Base-by-base conservation (phyloP, 2,329 filamentous ascomycete species). In the Curvularia hawaiiensis region DNA sequence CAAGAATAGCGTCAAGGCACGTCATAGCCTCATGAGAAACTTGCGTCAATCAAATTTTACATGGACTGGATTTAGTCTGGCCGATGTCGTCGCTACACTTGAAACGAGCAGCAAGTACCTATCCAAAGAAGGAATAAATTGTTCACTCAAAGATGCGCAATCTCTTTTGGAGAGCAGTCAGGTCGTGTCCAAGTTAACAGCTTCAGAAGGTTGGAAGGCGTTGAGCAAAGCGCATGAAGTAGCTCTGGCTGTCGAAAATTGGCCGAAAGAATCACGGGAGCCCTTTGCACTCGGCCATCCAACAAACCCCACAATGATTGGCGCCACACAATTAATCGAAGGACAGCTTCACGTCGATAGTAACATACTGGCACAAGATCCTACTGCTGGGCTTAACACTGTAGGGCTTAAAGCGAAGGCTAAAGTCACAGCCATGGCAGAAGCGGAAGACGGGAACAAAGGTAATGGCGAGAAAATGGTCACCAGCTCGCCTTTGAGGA, bases 1-100 rank as follows among this genome's bases (percentile, higher is more conserved):
- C 66, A 84, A 85, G 0, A 86, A 84, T 12, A 93, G 93, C 66
- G 79, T 84, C 30, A 88, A 87, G 60, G 82, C 83, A 39, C 79
- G 96, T 12, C 78, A 88, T 26, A 81, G 85, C 52, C 79, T 96
- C 2, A 88, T 96, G 4, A 84, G 83, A 54, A 97, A 97, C 68
- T 75, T 97, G 44, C 86, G 91, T 18, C 90, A 95, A 69, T 88
- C 91, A 7, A 91, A 90, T 48, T 96, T 97, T 70, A 96, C 94
- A 74, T 93, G 91, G 77, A 89, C 89, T 0, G 93, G 92, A 47
- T 92, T 90, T 67, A 85, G 86, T 0, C 75, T 79, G 0, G 78
- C 81, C 0, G 86, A 92, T 54, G 84, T 97, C 3, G 60, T 75
- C 2, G 85, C 80, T 28, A 85, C 90, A 0, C 74, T 95, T 0